Conservation (phyloP, 257 asterid genomes). For the Lantana camara region DNA sequence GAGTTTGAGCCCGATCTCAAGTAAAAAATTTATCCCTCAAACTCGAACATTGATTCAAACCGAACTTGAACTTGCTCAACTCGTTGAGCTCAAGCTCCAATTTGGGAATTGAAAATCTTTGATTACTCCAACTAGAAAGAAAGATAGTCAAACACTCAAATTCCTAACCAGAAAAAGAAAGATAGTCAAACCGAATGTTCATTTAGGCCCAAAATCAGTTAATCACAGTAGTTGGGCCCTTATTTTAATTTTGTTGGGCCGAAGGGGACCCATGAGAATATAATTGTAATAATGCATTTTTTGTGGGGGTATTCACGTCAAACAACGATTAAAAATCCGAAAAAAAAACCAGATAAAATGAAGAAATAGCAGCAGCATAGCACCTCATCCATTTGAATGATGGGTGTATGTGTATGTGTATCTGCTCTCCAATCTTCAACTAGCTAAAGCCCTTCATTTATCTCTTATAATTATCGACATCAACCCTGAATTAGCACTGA, state of each 20-base stretch:
- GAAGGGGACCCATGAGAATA: neutral
- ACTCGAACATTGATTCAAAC: too few relatives aligned
- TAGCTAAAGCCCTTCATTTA: constrained; percentile 14
- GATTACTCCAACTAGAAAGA: too few relatives aligned
- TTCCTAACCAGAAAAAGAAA: too few relatives aligned
- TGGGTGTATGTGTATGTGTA: constrained; percentile 46
- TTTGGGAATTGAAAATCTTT: too few relatives aligned
- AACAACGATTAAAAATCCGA: neutral
- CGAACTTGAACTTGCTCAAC: too few relatives aligned
- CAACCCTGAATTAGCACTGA: constrained; percentile 5
- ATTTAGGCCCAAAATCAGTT: too few relatives aligned
- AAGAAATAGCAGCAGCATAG: constrained; percentile 14
- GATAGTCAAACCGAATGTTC: too few relatives aligned
- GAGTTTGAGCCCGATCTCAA: too few relatives aligned
- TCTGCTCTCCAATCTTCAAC: constrained; percentile 27
- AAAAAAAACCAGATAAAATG: constrained; percentile 6
- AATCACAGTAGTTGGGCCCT: constrained; percentile 7
- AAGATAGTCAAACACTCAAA: too few relatives aligned
- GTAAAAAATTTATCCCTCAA: too few relatives aligned
- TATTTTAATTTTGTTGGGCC: neutral
- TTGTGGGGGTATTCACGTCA: constrained; percentile 27
- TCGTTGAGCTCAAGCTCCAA: too few relatives aligned
- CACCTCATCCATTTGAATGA: constrained; percentile 48
- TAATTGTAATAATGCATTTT: constrained; percentile 3
- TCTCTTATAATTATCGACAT: neutral